Base-by-base conservation (phyloP, 2,329 filamentous ascomycete genomes). In the Alternaria conjuncta region DNA sequence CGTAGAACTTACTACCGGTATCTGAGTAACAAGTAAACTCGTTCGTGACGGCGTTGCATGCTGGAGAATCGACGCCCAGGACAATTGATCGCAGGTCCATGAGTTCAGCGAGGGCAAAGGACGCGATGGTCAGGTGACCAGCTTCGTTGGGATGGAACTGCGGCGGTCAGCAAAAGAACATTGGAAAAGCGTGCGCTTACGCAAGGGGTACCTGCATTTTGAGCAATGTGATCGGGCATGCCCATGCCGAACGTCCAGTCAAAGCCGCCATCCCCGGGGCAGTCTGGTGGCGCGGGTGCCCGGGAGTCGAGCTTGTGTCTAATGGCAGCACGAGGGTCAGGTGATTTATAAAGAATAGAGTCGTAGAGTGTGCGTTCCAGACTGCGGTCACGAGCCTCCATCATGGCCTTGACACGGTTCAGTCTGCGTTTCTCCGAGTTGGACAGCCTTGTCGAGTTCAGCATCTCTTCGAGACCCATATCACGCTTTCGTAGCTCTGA, bases 61-160 rank as follows among this genome's bases (percentile, higher is more conserved):
- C 10, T 2, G 58, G 58, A 2, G 53, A 43, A 2, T 61, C 30
- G n/a, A 36, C 53, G 18, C 58, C 21, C 4, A 57, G 58, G 6
- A 36, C 58, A n/a, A 61, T 61, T 18, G 58, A 20, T 25, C 53
- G 58, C n/a, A 61, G 45, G 12, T 61, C 58, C 58, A 61, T 61
- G 30, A 61, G 58, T 36, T 61, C 58, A 6, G 58, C 12, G 20
- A 61, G n/a, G 2, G 58, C 58, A 7, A 62, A 62, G 15, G 60
- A 62, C 6, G 47, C 47, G 21, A 57, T 62, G n/a, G 60, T 54
- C 2, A 32, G 15, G 47, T 62, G 55, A 7, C 60, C 60, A 6
- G 54, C 55, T 18, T 20, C 47, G 15, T 59, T 62, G 7, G 60
- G 60, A 7, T 62, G 41, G 30, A 62, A 59, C 60, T 54, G 11